A percentile compares a stretch with the other conserved stretches of the same genome.
These are phyloP conservation scores for Pichia kluyveri DNA, from an alignment of 805 yeast genomes.

Conservation along the genomic window DNA sequence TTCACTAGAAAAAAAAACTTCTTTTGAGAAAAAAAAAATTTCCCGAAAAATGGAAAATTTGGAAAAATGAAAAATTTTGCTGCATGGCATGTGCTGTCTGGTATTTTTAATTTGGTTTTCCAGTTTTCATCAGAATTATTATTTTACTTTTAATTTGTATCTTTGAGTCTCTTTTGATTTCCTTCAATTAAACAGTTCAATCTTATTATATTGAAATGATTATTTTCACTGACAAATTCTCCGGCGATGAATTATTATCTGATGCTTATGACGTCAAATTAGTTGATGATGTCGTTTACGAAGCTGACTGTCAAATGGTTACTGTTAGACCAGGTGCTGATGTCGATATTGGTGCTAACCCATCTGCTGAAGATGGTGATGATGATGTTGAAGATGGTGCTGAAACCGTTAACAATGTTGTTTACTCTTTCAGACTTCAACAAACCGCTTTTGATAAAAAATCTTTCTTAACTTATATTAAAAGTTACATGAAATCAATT, in stretches of 20 bases:
- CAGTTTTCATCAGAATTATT: too few relatives aligned
- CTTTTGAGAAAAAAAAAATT: too few relatives aligned
- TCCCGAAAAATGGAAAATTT: too few relatives aligned
- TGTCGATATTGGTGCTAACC: constrained; percentile 98
- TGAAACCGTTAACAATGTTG: constrained; percentile 95
- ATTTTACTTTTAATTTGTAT: too few relatives aligned
- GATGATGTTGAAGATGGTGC: constrained; percentile 77
- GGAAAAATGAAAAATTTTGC: background rate
- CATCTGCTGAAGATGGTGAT: constrained; percentile 93
- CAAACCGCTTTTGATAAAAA: constrained; percentile 96
- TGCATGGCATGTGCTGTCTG: too few relatives aligned
- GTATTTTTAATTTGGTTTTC: too few relatives aligned
- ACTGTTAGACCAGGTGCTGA: constrained; percentile 78
- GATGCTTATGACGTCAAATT: constrained; percentile 88
- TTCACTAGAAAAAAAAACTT: too few relatives aligned
- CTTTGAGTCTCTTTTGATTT: too few relatives aligned
- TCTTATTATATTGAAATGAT: constrained; percentile 20
- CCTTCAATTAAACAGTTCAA: background rate
- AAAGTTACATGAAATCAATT: constrained; percentile 97
- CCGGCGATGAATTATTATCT: constrained; percentile 93
- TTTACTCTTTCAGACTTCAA: constrained; percentile 96
- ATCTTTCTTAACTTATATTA: constrained; percentile 92
- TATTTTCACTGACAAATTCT: constrained; percentile 66
- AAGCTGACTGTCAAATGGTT: constrained; percentile 94
- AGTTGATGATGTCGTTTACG: constrained; percentile 89